Evolutionary conservation across 768 basidiomycete genomes (phyloP).

Genomic region (Fomitopsis pulvina): DNA sequence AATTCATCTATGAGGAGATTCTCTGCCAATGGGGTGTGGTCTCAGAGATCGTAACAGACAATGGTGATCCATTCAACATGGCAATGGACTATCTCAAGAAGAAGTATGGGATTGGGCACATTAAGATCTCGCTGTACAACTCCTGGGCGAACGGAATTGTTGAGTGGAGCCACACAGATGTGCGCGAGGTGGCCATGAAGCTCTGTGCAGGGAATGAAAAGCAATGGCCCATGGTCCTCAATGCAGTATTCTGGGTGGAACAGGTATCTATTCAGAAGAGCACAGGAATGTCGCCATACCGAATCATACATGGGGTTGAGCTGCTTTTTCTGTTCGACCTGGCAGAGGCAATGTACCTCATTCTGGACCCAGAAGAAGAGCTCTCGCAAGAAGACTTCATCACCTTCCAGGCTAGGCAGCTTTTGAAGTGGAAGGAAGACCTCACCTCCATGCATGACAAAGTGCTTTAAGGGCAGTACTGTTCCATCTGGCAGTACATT

Average conservation of each 20-base stretch:
- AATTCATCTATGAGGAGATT: slow-evolving; percentile 31
- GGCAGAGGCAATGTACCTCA: slow-evolving; percentile 13
- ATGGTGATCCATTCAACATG: slow-evolving; percentile 26
- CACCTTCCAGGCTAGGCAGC: slow-evolving; percentile 2
- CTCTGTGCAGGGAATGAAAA: slow-evolving; percentile 9
- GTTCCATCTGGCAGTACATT: slow-evolving; percentile 11
- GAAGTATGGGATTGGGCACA: slow-evolving; percentile 30
- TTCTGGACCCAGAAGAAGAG: slow-evolving; percentile 2
- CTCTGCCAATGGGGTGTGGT: slow-evolving; percentile 36
- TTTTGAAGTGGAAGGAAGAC: slow-evolving; percentile 13
- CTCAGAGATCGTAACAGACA: slow-evolving; percentile 35
- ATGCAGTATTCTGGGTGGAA: slow-evolving; percentile 31
- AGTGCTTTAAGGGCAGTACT: slow-evolving; percentile 5
- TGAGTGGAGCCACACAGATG: slow-evolving; percentile 15
- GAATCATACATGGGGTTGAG: slow-evolving; percentile 12
- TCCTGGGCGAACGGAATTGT: slow-evolving; percentile 19
- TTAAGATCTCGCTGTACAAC: slow-evolving; percentile 22
- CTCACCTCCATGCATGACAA: slow-evolving; percentile 3
- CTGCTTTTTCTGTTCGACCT: slow-evolving; percentile 19
- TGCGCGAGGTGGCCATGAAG: slow-evolving; percentile 18
- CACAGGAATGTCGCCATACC: slow-evolving; percentile 27
- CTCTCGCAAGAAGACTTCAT: slow-evolving; percentile 14
- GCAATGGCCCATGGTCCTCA: slow-evolving; percentile 18
- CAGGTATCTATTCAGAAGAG: slow-evolving; percentile 22
- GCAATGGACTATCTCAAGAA: slow-evolving; percentile 18